Evolutionary conservation across 2,329 filamentous ascomycete genomes (phyloP), one percentile per base, ranked within the genome.

Genomic region (Claviceps monticola): DNA sequence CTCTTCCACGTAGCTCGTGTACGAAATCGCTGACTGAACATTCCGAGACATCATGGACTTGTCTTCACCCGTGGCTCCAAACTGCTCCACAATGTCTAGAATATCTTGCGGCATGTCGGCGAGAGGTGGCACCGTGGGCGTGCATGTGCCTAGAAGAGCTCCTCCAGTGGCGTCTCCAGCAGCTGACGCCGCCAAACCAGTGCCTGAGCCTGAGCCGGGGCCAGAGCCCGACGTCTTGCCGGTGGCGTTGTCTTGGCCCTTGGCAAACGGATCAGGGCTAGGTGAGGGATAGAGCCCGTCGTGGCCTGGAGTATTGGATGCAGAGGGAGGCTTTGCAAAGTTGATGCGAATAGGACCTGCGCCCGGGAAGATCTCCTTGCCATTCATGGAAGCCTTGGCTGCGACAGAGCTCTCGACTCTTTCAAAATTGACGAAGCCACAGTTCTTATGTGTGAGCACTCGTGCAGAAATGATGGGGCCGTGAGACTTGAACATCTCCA

Each of bases 361-460:
- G 51, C 93, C 93, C 8, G 93, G 93, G 73, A 98, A 98, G 55
- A 98, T 96, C 67, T 98, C 93, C 68, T 95, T 96, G 61, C 89
- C 89, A 62, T 97, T 97, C 69, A 95, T 83, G 63, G 83, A 78
- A 14, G 82, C 82, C 66, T 91, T 94, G 16, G 93, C 93, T 54
- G 88, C 83, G 41, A 96, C 83, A 52, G 93, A 93, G 64, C 88
- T 95, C 57, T 97, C 90, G 34, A 93, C 71, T 54, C 81, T 84
- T 68, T 97, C 89, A 62, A 95, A 98, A 68, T 98, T 98, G 64
- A 98, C 91, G 60, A 98, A 98, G 3, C 91, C 93, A 65, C 93
- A 98, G 69, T 95, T 97, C 76, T 98, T 98, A 74, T 98, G 89
- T 0, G 93, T 97, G 55, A 98, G 75, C 4, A 98, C 93, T 57